Evolutionary conservation across 768 basidiomycete species (phyloP), one percentile per base, ranked within the genome.

Genomic region (Podaxis sp.): DNA sequence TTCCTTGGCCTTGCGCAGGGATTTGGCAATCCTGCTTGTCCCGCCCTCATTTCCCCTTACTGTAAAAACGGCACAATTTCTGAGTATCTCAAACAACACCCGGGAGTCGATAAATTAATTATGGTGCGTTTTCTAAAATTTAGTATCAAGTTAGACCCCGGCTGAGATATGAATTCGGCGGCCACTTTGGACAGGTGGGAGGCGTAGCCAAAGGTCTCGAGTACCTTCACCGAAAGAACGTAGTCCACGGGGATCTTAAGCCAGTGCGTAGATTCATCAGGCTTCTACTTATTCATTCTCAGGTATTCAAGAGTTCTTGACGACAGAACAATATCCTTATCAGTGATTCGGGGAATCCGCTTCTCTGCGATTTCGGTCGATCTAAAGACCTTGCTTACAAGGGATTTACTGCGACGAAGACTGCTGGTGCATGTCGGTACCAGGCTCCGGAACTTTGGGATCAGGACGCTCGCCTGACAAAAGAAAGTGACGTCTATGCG

Each of bases 161-260:
- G 33, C 33, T 33, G 33, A 33, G 33, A 9, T 30, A 30, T 30
- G 6, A 30, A 30, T 30, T 30, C 5, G 7, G 28, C 7, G 7
- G 6, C 28, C 5, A 1, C 8, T 33, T 33, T 44, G n/a, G 17
- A 44, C 42, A n/a, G 42, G 42, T 93, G 70, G 78, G 85, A 61
- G 87, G 93, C 73, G 84, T 93, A 65, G 86, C 90, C 13, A 80
- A 82, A 68, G 93, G 92, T 8, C 92, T 95, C 90, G 81, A 84
- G 57, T 93, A 93, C 71, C 72, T 94, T 63, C 92, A 95, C 71
- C 68, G 71, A 3, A 74, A 82, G 63, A 86, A 82, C 1, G 82
- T 93, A 4, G 69, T 92, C 65, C 93, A 95, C 69, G 92, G 91
- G 0, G 89, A 93, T 74, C 77, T 94, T 55, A 93, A 92, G 80